Evolutionary conservation across 1,139 yeast species (phyloP).

Genomic region (Suhomyces ambrosiae): DNA sequence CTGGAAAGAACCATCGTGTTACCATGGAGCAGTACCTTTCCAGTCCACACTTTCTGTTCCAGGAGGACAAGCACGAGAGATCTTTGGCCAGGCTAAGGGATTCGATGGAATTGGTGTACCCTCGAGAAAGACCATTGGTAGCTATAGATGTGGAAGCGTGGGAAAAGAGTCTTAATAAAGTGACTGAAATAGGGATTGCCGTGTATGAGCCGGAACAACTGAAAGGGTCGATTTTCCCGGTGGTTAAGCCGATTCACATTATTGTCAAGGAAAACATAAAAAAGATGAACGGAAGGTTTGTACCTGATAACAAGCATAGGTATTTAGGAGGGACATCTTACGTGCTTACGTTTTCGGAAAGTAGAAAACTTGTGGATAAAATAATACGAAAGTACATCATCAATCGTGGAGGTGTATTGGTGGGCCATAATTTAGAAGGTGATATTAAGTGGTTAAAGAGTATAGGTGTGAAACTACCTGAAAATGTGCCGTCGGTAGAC

Average conservation of each 20-base stretch:
- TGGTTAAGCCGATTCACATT: constrained; percentile 22
- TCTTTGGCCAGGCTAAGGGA: constrained; percentile 6
- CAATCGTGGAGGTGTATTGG: constrained; percentile 20
- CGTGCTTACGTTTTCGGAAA: constrained; percentile 17
- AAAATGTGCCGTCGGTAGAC: constrained; percentile 20
- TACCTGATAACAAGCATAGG: constrained; percentile 24
- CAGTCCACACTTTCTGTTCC: constrained; percentile 8
- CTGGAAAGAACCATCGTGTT: no score
- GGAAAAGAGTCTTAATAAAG: constrained; percentile 19
- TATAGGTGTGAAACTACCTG: constrained; percentile 19
- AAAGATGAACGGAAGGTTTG: constrained; percentile 20
- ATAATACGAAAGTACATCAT: constrained; percentile 20
- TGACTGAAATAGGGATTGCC: constrained; percentile 28
- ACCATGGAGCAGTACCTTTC: constrained; percentile 15
- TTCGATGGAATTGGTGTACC: constrained; percentile 22
- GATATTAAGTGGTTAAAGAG: constrained; percentile 26
- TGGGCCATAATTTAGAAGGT: constrained; percentile 26
- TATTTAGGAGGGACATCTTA: constrained; percentile 24
- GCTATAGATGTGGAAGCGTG: constrained; percentile 29
- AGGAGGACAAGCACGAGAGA: constrained; percentile 1
- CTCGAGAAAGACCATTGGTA: constrained; percentile 23
- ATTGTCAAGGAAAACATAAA: constrained; percentile 20
- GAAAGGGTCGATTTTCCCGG: constrained; percentile 19
- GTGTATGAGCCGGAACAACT: constrained; percentile 25
- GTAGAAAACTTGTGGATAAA: constrained; percentile 14